Evolutionary conservation across 805 yeast genomes (phyloP).

Genomic region (Starmera amethionina): DNA sequence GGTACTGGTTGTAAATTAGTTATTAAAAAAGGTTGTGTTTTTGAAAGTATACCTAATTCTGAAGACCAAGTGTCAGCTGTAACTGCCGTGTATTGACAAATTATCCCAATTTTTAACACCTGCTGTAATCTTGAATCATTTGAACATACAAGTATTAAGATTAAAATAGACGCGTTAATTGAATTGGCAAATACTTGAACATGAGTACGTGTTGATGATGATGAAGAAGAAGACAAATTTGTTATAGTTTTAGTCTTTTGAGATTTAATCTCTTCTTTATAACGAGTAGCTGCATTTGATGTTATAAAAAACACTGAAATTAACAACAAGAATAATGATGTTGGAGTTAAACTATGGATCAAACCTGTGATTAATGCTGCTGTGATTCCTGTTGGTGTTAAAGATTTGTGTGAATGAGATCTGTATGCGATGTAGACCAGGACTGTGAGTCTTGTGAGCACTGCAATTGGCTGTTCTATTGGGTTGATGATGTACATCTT

Average conservation of each 20-base stretch:
- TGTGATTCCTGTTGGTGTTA: constrained; percentile 25
- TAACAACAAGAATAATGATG: constrained; percentile 23
- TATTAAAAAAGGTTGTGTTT: constrained; percentile 26
- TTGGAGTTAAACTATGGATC: constrained; percentile 28
- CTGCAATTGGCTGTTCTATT: too few species aligned
- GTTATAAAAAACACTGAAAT: constrained; percentile 27
- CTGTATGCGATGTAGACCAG: constrained; percentile 13
- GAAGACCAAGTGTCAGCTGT: constrained; percentile 39
- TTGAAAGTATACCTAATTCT: constrained; percentile 34
- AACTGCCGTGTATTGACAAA: constrained; percentile 32
- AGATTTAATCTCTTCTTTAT: constrained; percentile 25
- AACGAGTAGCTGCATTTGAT: constrained; percentile 29
- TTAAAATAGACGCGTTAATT: constrained; percentile 24
- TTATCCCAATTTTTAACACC: constrained; percentile 17
- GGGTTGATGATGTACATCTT: too few species aligned
- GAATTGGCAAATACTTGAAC: constrained; percentile 35
- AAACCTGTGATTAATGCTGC: constrained; percentile 28
- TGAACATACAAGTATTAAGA: constrained; percentile 16
- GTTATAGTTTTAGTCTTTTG: constrained; percentile 21
- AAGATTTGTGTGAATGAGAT: constrained; percentile 24
- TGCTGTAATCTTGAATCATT: constrained; percentile 1
- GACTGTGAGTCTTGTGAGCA: constrained; percentile 2
- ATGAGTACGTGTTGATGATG: constrained; percentile 24
- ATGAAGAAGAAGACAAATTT: too few species aligned
- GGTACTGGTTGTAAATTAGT: constrained; percentile 32